Conservation (phyloP, 768 basidiomycete species). For the Cubamyces sp. region DNA sequence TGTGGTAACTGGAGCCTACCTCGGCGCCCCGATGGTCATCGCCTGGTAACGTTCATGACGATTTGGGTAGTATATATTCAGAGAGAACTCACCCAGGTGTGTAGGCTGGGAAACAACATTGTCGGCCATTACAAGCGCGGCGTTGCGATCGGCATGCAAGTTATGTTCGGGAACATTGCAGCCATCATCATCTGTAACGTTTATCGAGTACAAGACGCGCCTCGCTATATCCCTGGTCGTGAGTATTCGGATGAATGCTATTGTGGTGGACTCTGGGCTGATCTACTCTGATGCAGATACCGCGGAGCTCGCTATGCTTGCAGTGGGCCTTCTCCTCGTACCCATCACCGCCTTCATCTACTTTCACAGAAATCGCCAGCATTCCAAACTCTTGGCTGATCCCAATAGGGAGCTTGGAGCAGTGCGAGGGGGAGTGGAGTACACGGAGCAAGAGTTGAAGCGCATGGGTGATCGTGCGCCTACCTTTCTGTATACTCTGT, state of each 20-base stretch:
- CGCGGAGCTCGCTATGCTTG: constrained; percentile 67
- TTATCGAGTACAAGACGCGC: constrained; percentile 59
- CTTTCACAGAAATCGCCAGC: constrained; percentile 49
- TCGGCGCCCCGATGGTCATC: constrained; percentile 60
- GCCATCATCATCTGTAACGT: constrained; percentile 69
- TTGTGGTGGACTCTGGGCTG: too few species aligned
- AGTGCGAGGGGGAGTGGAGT: constrained; percentile 35
- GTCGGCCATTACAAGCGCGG: constrained; percentile 73
- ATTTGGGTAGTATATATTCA: not conserved
- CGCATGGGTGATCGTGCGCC: constrained; percentile 63
- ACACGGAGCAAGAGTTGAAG: constrained; percentile 32
- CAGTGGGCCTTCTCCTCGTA: constrained; percentile 58
- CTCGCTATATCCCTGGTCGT: constrained; percentile 68
- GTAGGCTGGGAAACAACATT: constrained; percentile 59
- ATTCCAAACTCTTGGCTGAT: too few species aligned
- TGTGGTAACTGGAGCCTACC: constrained; percentile 65
- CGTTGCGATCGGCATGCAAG: constrained; percentile 69
- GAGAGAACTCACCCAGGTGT: not conserved
- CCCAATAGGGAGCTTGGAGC: constrained; percentile 48
- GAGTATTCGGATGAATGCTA: constrained; percentile 31
- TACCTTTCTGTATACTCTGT: constrained; percentile 46
- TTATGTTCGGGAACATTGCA: constrained; percentile 67
- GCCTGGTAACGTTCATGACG: constrained; percentile 46
- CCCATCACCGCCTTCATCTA: constrained; percentile 55
- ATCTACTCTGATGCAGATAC: constrained; percentile 44